Conservation (phyloP, 2,329 filamentous ascomycete genomes). For the Leptographium radiaticola region DNA sequence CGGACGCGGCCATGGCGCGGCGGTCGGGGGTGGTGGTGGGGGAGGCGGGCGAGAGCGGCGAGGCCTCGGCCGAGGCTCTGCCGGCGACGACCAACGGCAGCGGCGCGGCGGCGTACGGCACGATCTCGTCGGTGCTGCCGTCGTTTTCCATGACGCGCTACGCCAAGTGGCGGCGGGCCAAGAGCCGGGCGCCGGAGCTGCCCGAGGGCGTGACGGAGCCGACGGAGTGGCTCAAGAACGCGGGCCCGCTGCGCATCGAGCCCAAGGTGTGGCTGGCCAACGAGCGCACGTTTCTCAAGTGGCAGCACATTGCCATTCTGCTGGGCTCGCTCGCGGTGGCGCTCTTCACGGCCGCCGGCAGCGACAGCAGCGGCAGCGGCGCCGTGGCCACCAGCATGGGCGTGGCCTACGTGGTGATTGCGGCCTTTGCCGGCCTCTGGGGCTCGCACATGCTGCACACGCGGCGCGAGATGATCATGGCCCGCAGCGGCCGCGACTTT, state of each 20-base stretch:
- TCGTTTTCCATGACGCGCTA: conserved; percentile 74
- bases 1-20: conserved; percentile 8
- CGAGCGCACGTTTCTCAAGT: conserved; percentile 95
- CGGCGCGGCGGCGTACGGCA: conserved; percentile 28
- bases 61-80: neutral
- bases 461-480: conserved; percentile 64
- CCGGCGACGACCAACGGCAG: neutral
- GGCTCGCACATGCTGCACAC: conserved; percentile 73
- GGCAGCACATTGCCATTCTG: conserved; percentile 88
- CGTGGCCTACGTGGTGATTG: conserved; percentile 70
- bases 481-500: conserved; percentile 83
- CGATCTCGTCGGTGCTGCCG: conserved; percentile 63
- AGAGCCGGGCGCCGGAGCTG: conserved; percentile 29
- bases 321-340: conserved; percentile 73
- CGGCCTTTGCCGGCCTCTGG: conserved; percentile 74
- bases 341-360: conserved; percentile 67
- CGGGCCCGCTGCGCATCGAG: conserved; percentile 82
- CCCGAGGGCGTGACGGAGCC: conserved; percentile 85
- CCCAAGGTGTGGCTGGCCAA: conserved; percentile 98
- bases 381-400: conserved; percentile 65
- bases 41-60: neutral
- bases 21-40: neutral
- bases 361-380: conserved; percentile 40
- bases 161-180: conserved; percentile 41
- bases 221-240: conserved; percentile 83